These are phyloP conservation scores for Protoeuglena noctilucae DNA, from an alignment of 139 green algal genomes.

Conservation along the genomic window DNA sequence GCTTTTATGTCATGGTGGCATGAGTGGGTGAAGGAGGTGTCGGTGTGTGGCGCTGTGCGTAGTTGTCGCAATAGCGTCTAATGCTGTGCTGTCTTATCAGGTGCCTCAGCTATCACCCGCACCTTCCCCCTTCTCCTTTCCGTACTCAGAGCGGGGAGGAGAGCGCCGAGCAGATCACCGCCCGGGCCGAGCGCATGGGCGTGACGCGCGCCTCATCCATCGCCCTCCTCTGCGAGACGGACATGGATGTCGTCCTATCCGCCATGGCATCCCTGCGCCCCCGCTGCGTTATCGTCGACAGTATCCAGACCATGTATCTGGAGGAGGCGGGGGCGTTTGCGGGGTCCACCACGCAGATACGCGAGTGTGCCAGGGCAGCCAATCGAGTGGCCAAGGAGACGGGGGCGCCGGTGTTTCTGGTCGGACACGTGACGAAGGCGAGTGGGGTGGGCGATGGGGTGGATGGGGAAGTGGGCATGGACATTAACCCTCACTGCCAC, in stretches of 20 bases:
- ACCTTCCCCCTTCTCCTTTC: too few relatives aligned
- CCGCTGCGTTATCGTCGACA: constrained; percentile 70
- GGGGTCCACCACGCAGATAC: constrained; percentile 63
- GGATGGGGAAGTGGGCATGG: too few relatives aligned
- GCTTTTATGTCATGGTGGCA: too few relatives aligned
- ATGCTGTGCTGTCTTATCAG: too few relatives aligned
- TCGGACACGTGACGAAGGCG: constrained; percentile 46
- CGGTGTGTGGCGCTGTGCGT: too few relatives aligned
- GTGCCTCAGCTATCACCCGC: too few relatives aligned
- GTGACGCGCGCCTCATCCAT: constrained; percentile 1
- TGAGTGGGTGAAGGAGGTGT: too few relatives aligned
- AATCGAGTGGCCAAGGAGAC: constrained; percentile 52
- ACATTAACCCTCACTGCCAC: too few relatives aligned
- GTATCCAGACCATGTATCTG: constrained; percentile 88
- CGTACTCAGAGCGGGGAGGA: constrained; percentile 2
- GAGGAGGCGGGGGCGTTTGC: constrained; percentile 34
- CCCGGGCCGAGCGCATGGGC: constrained; percentile 15
- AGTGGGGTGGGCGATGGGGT: constrained; percentile 10
- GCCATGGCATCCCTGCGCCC: constrained; percentile 16
- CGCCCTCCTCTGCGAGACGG: background rate
- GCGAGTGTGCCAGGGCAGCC: constrained; percentile 72
- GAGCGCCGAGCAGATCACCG: constrained; percentile 12
- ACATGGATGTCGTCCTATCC: background rate
- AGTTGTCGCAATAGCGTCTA: too few relatives aligned
- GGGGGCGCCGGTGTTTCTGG: constrained; percentile 47